Evolutionary conservation across 208 protist genomes (phyloP).

Genomic region (Crithidia acanthocephali): DNA sequence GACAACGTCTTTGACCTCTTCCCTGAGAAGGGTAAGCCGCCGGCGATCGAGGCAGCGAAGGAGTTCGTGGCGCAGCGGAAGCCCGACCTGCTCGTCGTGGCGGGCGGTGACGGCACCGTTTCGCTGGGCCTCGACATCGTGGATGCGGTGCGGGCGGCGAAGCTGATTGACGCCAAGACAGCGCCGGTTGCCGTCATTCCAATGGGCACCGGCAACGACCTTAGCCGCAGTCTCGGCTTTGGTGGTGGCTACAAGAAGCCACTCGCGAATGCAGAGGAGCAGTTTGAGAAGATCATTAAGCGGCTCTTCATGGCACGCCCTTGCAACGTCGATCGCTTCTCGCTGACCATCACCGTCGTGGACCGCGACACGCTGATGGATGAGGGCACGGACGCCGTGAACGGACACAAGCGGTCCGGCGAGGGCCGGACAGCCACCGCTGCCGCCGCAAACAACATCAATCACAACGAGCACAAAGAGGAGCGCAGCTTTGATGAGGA

Average conservation of each 20-base stretch:
- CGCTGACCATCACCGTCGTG: slow-evolving; percentile 29
- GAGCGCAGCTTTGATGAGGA: not conserved
- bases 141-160: slow-evolving; percentile 40
- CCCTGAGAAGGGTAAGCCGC: slow-evolving; percentile 31
- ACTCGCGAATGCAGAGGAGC: slow-evolving; percentile 35
- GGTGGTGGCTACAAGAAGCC: slow-evolving; percentile 65
- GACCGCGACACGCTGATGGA: not conserved
- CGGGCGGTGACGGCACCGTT: slow-evolving; percentile 69
- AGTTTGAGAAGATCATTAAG: slow-evolving; percentile 36
- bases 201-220: slow-evolving; percentile 77
- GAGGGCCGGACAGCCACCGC: not conserved
- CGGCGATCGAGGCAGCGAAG: slow-evolving; percentile 52
- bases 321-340: slow-evolving; percentile 49
- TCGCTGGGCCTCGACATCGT: slow-evolving; percentile 57
- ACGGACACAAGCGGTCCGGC: not conserved
- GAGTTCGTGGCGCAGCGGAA: slow-evolving; percentile 35
- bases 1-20: slow-evolving; percentile 65
- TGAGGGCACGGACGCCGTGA: not conserved
- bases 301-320: slow-evolving; percentile 20
- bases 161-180: slow-evolving; percentile 26
- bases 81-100: slow-evolving; percentile 57
- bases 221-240: slow-evolving; percentile 68
- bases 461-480: slow-evolving; percentile 3
- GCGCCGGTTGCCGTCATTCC: slow-evolving; percentile 52
- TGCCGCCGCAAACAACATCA: not conserved